Conservation (phyloP, 768 basidiomycete genomes). For the Hysterangium stoloniferum region DNA sequence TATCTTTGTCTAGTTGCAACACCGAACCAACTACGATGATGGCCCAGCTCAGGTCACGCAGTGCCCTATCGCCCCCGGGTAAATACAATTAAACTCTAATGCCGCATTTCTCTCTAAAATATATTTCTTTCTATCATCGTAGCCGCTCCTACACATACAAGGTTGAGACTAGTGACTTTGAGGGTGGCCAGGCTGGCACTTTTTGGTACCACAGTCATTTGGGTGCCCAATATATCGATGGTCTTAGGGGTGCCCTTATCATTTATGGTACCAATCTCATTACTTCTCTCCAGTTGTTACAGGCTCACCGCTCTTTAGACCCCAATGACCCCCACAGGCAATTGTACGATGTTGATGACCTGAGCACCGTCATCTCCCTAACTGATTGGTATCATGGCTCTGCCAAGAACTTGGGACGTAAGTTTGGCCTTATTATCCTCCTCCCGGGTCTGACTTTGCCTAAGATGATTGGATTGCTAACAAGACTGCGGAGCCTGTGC, state of each 20-base stretch:
- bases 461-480: slow-evolving; percentile 6
- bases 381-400: slow-evolving; percentile 35
- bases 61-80: slow-evolving; percentile 10
- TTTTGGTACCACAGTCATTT: slow-evolving; percentile 14
- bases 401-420: slow-evolving; percentile 1
- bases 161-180: neutral
- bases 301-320: neutral
- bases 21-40: neutral
- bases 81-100: neutral
- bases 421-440: neutral
- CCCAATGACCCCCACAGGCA: slow-evolving; percentile 8
- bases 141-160: slow-evolving; percentile 6
- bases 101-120: neutral
- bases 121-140: too few species aligned
- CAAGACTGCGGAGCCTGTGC: slow-evolving; percentile 9
- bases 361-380: slow-evolving; percentile 40
- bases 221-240: slow-evolving; percentile 17
- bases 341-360: slow-evolving; percentile 30
- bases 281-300: neutral
- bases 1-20: slow-evolving; percentile 1
- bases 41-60: slow-evolving; percentile 9
- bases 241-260: slow-evolving; percentile 12
- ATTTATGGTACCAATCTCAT: neutral
- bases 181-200: slow-evolving; percentile 10
- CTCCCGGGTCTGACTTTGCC: neutral